These are phyloP conservation scores for Calycina herbarum DNA, from an alignment of 2,329 filamentous ascomycete genomes.

Conservation along the genomic window DNA sequence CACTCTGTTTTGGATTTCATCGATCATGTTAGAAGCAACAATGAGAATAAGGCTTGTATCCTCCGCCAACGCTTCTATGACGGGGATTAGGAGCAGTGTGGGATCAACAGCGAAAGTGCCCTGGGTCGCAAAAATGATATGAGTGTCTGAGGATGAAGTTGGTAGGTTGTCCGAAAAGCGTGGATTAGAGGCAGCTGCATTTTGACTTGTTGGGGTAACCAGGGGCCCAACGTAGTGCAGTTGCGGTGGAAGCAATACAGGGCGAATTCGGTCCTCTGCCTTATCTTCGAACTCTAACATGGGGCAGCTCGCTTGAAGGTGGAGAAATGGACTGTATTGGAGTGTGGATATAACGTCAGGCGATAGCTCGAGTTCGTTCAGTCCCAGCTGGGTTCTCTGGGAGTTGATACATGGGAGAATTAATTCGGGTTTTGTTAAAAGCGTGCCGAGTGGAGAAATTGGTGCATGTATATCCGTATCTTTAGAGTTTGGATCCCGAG, in stretches of 20 bases:
- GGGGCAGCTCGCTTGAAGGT: not conserved
- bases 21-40: not conserved
- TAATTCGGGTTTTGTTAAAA: not conserved
- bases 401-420: not conserved
- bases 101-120: not conserved
- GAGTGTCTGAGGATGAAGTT: not conserved
- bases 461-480: not conserved
- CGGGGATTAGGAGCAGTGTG: not conserved
- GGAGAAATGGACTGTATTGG: conserved; percentile 2
- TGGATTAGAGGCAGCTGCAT: not conserved
- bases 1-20: not conserved
- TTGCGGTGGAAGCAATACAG: not conserved
- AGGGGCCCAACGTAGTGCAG: not conserved
- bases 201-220: not conserved
- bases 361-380: not conserved
- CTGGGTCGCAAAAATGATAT: not conserved
- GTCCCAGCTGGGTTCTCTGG: not conserved
- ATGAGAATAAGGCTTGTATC: not conserved
- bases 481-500: not conserved
- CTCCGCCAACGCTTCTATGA: not conserved
- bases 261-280: not conserved
- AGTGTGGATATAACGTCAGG: not conserved
- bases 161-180: not conserved
- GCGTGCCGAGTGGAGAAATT: not conserved
- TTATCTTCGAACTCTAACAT: conserved; percentile 1